Evolutionary conservation across 1,284 basidiomycete species (phyloP).

Genomic region (Fereydounia khargensis): DNA sequence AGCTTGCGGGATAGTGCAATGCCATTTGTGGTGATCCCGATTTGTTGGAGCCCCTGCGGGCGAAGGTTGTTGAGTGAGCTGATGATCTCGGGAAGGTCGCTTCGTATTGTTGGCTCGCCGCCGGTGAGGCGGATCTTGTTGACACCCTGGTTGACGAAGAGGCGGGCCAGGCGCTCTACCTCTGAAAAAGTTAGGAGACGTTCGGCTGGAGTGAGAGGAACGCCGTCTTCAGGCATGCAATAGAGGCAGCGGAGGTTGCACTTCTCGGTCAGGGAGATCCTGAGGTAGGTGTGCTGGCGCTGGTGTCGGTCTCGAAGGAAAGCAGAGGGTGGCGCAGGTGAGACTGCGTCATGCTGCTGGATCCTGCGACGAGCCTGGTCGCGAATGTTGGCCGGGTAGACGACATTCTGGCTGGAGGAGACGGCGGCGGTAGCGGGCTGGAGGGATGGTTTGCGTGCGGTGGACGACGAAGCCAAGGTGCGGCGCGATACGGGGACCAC

Average conservation of each 20-base stretch:
- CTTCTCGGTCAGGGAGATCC: slow-evolving; percentile 79
- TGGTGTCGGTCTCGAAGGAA: slow-evolving; percentile 34
- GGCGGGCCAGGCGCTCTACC: slow-evolving; percentile 66
- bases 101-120: slow-evolving; percentile 81
- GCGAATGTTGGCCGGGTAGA: neutral
- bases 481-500: too few relatives aligned
- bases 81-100: slow-evolving; percentile 72
- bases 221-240: slow-evolving; percentile 82
- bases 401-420: too few relatives aligned
- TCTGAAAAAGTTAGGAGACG: slow-evolving; percentile 75
- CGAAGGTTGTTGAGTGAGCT: slow-evolving; percentile 31
- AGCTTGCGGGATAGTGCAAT: slow-evolving; percentile 72
- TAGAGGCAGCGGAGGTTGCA: slow-evolving; percentile 88
- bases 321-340: slow-evolving; percentile 7
- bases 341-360: slow-evolving; percentile 13
- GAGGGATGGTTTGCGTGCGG: too few relatives aligned
- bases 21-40: slow-evolving; percentile 84
- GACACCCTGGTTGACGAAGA: slow-evolving; percentile 76
- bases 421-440: too few relatives aligned
- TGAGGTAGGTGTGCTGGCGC: slow-evolving; percentile 70
- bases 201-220: slow-evolving; percentile 70
- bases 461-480: neutral
- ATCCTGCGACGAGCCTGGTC: slow-evolving; percentile 18
- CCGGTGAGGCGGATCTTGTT: slow-evolving; percentile 83
- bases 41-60: slow-evolving; percentile 67